A percentile compares a stretch with the other conserved stretches of the same genome.
Conservation (phyloP, 768 basidiomycete genomes). For the Boletus sp. region DNA sequence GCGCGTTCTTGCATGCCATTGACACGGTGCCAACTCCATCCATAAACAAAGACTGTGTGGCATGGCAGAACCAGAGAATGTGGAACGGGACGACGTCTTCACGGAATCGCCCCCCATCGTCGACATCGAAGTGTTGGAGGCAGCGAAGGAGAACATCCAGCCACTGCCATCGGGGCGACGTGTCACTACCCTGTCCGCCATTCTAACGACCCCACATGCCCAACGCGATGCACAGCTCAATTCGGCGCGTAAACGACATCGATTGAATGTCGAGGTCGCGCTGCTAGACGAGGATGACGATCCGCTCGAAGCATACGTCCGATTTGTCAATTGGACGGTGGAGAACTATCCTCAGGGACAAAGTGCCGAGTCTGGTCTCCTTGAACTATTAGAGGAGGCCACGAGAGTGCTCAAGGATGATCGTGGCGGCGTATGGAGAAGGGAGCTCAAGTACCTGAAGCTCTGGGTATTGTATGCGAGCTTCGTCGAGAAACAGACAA, state of each 20-base stretch:
- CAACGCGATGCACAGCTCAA: constrained; percentile 70
- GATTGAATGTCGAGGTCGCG: constrained; percentile 69
- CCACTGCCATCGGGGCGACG: constrained; percentile 76
- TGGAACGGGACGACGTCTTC: constrained; percentile 44
- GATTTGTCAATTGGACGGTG: constrained; percentile 86
- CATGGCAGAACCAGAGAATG: constrained; percentile 20
- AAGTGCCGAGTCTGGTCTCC: constrained; percentile 82
- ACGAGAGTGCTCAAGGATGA: constrained; percentile 81
- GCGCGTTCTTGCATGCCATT: constrained; percentile 5
- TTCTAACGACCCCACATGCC: constrained; percentile 73
- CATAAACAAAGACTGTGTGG: neutral
- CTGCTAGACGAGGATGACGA: constrained; percentile 75
- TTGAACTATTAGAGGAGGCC: constrained; percentile 90
- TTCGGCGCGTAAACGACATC: constrained; percentile 59
- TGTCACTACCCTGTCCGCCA: constrained; percentile 70
- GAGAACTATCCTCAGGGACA: constrained; percentile 95
- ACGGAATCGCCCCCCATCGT: constrained; percentile 50
- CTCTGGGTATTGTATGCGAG: constrained; percentile 93
- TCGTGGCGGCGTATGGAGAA: constrained; percentile 67
- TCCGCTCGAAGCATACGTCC: constrained; percentile 81
- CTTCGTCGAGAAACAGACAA: constrained; percentile 83
- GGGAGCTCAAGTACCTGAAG: constrained; percentile 84
- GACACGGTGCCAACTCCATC: neutral
- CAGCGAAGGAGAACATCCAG: constrained; percentile 85
- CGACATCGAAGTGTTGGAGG: constrained; percentile 78